phyloP scores from a whole-genome alignment of 495 filamentous ascomycete genomes.

The Lophiostoma macrostomum region DNA sequence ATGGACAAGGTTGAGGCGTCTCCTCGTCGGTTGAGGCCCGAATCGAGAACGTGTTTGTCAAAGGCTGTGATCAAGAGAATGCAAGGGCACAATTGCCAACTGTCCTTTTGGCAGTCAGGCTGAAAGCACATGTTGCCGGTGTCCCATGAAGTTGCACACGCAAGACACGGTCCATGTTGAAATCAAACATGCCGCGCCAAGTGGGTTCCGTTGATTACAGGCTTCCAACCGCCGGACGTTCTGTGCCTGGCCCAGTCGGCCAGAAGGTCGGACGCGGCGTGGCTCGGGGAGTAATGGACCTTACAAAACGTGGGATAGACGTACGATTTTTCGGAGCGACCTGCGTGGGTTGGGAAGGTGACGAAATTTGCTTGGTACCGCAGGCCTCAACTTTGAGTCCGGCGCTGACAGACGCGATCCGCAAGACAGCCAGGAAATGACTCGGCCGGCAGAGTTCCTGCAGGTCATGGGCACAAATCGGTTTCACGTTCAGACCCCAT shows the following conservation, averaged over 20 bases:
- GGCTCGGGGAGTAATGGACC: conserved; percentile 15
- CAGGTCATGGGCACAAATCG: conserved; percentile 24
- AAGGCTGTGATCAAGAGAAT: no score
- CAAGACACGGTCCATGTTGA: background rate
- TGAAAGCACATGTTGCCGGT: no score
- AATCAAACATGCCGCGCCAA: conserved; percentile 25
- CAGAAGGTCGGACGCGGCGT: background rate
- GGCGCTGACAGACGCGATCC: background rate
- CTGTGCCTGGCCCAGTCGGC: background rate
- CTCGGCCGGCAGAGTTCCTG: conserved; percentile 29
- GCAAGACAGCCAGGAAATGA: conserved; percentile 16
- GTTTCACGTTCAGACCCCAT: conserved; percentile 9
- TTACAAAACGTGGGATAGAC: conserved; percentile 28
- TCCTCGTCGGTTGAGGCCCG: no score
- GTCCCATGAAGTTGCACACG: background rate
- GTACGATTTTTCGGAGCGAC: background rate
- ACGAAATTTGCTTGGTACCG: background rate
- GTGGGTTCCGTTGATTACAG: background rate
- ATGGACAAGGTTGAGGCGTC: no score
- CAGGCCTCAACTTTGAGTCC: conserved; percentile 13
- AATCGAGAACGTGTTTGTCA: no score
- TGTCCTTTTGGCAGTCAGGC: no score
- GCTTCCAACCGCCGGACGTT: background rate
- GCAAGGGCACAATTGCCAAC: no score
- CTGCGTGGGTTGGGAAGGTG: background rate